A percentile compares a stretch with the other conserved stretches of the same genome.
Evolutionary conservation across 2,329 filamentous ascomycete species (phyloP).

Genomic region (Talaromyces islandicus): DNA sequence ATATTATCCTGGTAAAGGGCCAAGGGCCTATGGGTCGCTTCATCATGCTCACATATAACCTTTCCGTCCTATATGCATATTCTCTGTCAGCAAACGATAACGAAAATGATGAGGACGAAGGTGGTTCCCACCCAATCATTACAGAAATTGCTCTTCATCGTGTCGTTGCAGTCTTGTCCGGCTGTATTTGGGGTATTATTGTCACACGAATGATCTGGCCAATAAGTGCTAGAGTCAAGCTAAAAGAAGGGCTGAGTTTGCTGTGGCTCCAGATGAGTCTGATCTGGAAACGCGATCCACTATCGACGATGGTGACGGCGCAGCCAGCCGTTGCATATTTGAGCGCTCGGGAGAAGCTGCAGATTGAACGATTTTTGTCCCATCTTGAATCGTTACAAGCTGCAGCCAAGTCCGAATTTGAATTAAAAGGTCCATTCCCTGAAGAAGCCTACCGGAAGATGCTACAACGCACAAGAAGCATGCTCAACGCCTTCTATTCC

Average conservation of each 20-base stretch:
- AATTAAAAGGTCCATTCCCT: constrained; percentile 82
- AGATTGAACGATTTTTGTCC: constrained; percentile 71
- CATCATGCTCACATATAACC: constrained; percentile 91
- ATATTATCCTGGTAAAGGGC: constrained; percentile 75
- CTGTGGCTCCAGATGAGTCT: constrained; percentile 91
- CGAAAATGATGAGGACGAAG: constrained; percentile 79
- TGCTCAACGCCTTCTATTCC: constrained; percentile 90
- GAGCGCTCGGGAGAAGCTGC: constrained; percentile 78
- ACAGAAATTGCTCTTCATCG: constrained; percentile 82
- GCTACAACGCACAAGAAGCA: constrained; percentile 70
- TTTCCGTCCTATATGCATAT: constrained; percentile 90
- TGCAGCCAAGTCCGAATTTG: constrained; percentile 77
- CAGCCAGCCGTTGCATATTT: constrained; percentile 64
- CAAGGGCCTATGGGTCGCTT: constrained; percentile 90
- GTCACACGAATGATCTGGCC: constrained; percentile 89
- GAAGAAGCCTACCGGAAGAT: constrained; percentile 66
- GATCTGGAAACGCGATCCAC: constrained; percentile 90
- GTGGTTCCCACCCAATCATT: constrained; percentile 76
- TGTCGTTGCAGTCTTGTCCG: constrained; percentile 76
- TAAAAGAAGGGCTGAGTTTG: constrained; percentile 83
- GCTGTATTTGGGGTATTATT: constrained; percentile 87
- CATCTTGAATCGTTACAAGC: constrained; percentile 68
- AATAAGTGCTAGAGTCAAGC: constrained; percentile 79
- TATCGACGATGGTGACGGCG: constrained; percentile 64
- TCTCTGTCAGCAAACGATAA: constrained; percentile 74